Percentiles rank a stretch among this genome's conserved stretches.
These are phyloP conservation scores for Saccharomyces hybrid DNA, from an alignment of 1,139 yeast species.

Conservation along the genomic window DNA sequence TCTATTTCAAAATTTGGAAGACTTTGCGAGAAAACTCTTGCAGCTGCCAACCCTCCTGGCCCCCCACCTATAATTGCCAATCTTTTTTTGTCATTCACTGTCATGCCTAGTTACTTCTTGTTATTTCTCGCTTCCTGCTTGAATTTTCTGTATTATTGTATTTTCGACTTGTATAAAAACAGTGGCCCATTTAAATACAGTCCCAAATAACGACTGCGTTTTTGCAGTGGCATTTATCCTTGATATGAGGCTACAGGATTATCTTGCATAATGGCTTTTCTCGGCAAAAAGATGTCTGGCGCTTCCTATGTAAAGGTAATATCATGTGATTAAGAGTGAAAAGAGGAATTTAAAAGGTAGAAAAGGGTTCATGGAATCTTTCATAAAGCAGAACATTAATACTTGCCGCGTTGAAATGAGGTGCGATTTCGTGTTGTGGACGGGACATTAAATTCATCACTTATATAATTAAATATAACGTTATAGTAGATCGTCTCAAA, in stretches of 20 bases:
- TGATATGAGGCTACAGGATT: not conserved
- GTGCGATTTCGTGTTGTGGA: not conserved
- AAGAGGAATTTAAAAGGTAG: not conserved
- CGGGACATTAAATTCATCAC: not conserved
- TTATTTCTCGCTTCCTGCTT: not conserved
- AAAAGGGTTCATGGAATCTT: not conserved
- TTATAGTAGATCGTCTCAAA: not conserved
- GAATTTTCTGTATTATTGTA: not conserved
- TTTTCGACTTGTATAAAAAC: not conserved
- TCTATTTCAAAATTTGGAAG: slow-evolving; percentile 16
- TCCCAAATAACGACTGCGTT: not conserved
- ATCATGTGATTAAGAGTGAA: not conserved
- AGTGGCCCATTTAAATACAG: not conserved
- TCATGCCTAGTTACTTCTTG: not conserved
- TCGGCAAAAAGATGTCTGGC: not conserved
- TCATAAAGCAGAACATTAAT: not conserved
- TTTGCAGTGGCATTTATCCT: not conserved
- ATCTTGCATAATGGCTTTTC: not conserved
- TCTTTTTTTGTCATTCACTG: slow-evolving; percentile 9
- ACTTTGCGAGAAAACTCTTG: slow-evolving; percentile 24
- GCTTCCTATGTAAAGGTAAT: not conserved
- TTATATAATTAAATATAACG: not conserved
- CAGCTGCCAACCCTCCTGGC: slow-evolving; percentile 29
- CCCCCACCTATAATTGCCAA: slow-evolving; percentile 31
- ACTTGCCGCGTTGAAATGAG: not conserved